Evolutionary conservation across 129 eudicot species (phyloP), one percentile per base, ranked within the genome.

Genomic region (Lactuca saligna): DNA sequence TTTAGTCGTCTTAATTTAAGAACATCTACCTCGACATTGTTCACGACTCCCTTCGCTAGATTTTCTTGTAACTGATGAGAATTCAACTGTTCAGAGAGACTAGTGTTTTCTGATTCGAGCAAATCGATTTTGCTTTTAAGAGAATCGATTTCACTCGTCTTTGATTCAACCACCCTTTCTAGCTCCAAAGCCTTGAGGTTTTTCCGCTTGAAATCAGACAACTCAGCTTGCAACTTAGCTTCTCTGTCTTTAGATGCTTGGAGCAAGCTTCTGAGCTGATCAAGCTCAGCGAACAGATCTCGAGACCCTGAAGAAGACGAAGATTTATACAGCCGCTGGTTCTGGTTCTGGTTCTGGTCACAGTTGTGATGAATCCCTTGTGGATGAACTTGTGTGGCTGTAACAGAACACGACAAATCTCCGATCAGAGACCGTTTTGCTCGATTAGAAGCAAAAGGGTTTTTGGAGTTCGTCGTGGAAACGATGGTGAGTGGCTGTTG

Each of bases 221-320:
- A 72, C 80, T 90, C 89, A 33, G 78, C 86, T 66, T 84, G 95
- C 81, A 90, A 61, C 13, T 85, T 81, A 13, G 78, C 62, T 80
- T 90, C 97, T 85, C 91, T 82, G 5, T 82, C 95, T 75, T 90
- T 90, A 11, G 97, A 90, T 56, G 85, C 97, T 68, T 87, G 95
- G 37, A 90, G 83, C 85, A 83, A 78, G 63, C 78, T 83, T 85
- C 97, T 82, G 72, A 90, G 74, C 61, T 87, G 88, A 74, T 90
- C 97, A 25, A 90, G 65, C 80, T 90, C 97, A 17, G 79, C 81
- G 51, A 84, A 87, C 78, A 90, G 69, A 82, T 90, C 97, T 0
- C 85, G 82, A 66, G 96, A 83, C 29, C 87, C 92, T 0, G 77
- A 72, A 64, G 85, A 53, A 66, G 79, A 75, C 7, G 61, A 48